Percentiles rank a stretch among this genome's conserved stretches.
Conservation (phyloP, 2,329 filamentous ascomycete species). For the Fusarium tjaetaba region DNA sequence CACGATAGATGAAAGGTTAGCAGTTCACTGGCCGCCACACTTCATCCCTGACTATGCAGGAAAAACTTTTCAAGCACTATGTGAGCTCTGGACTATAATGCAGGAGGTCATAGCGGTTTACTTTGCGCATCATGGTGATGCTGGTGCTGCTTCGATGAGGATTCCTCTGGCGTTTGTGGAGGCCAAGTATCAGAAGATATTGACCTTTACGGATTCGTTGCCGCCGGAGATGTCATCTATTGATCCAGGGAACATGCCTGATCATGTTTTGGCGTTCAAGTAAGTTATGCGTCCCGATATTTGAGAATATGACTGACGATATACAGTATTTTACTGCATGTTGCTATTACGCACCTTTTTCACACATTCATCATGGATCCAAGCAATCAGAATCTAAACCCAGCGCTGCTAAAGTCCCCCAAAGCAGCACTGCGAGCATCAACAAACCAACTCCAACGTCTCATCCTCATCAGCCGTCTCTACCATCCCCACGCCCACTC, state of each 20-base stretch:
- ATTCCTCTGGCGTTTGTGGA: slow-evolving; percentile 20
- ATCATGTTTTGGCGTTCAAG: slow-evolving; percentile 22
- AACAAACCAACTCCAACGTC: slow-evolving; percentile 10
- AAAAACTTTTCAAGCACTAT: slow-evolving; percentile 25
- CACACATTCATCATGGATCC: slow-evolving; percentile 20
- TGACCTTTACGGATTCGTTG: slow-evolving; percentile 13
- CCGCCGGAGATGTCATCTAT: not conserved
- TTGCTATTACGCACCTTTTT: slow-evolving; percentile 4
- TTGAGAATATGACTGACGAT: accelerated
- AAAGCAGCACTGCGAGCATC: slow-evolving; percentile 4
- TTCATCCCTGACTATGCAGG: slow-evolving; percentile 23
- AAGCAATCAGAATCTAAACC: not conserved
- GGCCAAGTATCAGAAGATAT: slow-evolving; percentile 19
- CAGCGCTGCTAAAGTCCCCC: not conserved
- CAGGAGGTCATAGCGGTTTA: slow-evolving; percentile 29
- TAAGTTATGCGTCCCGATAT: accelerated
- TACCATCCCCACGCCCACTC: slow-evolving; percentile 7
- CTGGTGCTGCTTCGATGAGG: not conserved
- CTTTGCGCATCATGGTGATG: not conserved
- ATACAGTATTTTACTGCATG: not conserved
- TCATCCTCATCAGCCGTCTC: slow-evolving; percentile 16
- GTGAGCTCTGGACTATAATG: slow-evolving; percentile 33
- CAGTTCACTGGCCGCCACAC: slow-evolving; percentile 25
- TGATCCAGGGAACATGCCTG: not conserved
- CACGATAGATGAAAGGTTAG: slow-evolving; percentile 24